A percentile compares a stretch with the other conserved stretches of the same genome.
These are phyloP conservation scores for Blastocystis sp. DNA, from an alignment of 352 stramenopile species.

Conservation along the genomic window DNA sequence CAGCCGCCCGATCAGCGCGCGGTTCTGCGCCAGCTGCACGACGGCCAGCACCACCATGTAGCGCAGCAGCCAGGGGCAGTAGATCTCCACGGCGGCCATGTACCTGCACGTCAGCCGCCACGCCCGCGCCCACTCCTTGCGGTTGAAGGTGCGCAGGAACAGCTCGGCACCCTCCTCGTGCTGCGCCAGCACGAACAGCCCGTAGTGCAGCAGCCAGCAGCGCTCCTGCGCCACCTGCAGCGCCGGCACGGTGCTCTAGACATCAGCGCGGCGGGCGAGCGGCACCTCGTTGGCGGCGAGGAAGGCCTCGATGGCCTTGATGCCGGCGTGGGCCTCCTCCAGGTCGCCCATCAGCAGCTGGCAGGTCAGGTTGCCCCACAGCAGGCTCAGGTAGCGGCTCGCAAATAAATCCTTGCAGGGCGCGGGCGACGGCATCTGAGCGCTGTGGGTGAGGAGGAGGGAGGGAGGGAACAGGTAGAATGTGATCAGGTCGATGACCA, in stretches of 20 bases:
- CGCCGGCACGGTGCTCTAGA: not conserved
- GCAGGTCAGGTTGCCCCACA: slow-evolving; percentile 31
- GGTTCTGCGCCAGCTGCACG: not conserved
- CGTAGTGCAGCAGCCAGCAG: slow-evolving; percentile 11
- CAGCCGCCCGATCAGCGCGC: not conserved
- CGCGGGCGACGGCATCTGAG: not conserved
- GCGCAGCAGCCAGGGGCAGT: slow-evolving; percentile 13
- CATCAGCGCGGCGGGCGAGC: no score
- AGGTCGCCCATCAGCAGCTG: not conserved
- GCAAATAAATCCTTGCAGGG: not conserved
- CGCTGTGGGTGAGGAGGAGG: not conserved
- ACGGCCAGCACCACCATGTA: not conserved
- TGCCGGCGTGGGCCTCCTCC: not conserved
- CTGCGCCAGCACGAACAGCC: not conserved
- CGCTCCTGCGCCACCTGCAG: not conserved
- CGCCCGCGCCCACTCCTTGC: not conserved
- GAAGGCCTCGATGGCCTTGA: not conserved
- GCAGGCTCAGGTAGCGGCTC: not conserved
- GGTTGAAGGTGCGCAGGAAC: not conserved
- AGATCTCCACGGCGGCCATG: not conserved
- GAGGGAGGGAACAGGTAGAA: not conserved
- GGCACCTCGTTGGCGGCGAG: no score
- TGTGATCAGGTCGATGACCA: not conserved
- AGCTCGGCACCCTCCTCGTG: not conserved
- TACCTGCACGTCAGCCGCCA: not conserved